A percentile compares a stretch with the other conserved stretches of the same genome.
Conservation (phyloP, 352 stramenopile genomes). For the Elongisporangium prolatum region DNA sequence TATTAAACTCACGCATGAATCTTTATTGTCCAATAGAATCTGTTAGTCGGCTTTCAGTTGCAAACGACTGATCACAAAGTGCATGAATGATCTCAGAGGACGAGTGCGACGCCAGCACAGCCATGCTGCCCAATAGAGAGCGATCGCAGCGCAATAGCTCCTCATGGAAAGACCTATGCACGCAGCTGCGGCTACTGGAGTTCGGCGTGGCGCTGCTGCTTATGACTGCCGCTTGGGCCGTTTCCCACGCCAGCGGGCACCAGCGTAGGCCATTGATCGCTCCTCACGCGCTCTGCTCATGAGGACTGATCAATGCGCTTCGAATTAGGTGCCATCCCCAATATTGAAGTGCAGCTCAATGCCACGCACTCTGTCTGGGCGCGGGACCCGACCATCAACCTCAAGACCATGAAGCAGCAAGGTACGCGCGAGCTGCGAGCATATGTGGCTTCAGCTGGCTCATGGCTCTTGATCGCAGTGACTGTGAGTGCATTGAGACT, state of each 20-base stretch:
- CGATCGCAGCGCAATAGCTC: not conserved
- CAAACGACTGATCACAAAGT: not conserved
- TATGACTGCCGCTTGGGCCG: constrained; percentile 19
- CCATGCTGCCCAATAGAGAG: not conserved
- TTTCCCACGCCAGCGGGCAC: constrained; percentile 19
- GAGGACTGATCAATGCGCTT: not conserved
- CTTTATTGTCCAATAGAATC: not conserved
- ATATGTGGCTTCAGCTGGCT: not conserved
- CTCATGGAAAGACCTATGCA: not conserved
- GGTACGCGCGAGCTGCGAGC: too few relatives aligned
- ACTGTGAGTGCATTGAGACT: constrained; percentile 41
- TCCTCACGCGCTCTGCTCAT: not conserved
- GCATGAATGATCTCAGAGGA: not conserved
- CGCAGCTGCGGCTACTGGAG: constrained; percentile 1
- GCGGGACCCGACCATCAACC: constrained; percentile 50
- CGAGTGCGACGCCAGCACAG: not conserved
- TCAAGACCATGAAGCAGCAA: constrained; percentile 53
- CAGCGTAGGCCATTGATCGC: constrained; percentile 20
- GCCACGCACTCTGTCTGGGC: constrained; percentile 40
- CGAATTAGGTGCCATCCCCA: constrained; percentile 38
- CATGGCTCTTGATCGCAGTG: constrained; percentile 19
- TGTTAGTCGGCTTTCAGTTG: not conserved
- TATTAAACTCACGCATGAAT: not conserved
- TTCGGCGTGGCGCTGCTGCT: constrained; percentile 46
- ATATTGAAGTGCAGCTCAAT: constrained; percentile 47